phyloP scores from a whole-genome alignment of 345 rosid genomes.

The Hibiscus mutabilis region DNA sequence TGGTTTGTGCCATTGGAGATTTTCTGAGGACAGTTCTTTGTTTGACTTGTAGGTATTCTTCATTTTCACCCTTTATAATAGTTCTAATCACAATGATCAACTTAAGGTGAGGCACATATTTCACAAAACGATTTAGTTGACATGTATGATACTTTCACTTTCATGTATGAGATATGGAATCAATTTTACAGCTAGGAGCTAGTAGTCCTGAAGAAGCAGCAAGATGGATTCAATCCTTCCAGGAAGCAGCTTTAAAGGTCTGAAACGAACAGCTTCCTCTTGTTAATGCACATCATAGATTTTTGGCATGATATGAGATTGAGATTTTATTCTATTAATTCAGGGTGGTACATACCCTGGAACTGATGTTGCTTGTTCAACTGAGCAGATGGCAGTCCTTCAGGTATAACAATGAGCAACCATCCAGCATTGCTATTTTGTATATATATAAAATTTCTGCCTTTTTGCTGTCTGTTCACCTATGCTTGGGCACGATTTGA shows the following conservation, averaged over 20 bases:
- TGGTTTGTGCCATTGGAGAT: neutral
- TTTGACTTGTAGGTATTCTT: conserved; percentile 64
- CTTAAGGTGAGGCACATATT: conserved; percentile 66
- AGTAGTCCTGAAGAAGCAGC: conserved; percentile 94
- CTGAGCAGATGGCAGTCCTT: conserved; percentile 65
- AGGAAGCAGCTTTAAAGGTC: conserved; percentile 79
- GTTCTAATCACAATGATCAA: conserved; percentile 82
- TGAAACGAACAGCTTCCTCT: conserved; percentile 8
- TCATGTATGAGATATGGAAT: conserved; percentile 21
- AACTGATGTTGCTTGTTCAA: conserved; percentile 41
- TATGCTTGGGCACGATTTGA: neutral
- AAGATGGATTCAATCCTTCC: conserved; percentile 80
- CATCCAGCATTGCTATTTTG: neutral
- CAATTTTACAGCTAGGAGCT: conserved; percentile 69
- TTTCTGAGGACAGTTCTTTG: conserved; percentile 8
- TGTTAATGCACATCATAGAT: conserved; percentile 1
- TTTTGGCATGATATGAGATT: neutral
- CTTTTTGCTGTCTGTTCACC: neutral
- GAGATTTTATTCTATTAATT: conserved; percentile 21
- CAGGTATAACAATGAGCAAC: conserved; percentile 29
- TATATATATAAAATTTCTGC: neutral
- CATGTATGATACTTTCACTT: conserved; percentile 5
- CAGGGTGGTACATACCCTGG: conserved; percentile 52
- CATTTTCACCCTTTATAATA: conserved; percentile 77
- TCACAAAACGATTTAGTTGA: neutral